phyloP scores from a whole-genome alignment of 805 yeast genomes.

The Wickerhamiella spandovensis region DNA sequence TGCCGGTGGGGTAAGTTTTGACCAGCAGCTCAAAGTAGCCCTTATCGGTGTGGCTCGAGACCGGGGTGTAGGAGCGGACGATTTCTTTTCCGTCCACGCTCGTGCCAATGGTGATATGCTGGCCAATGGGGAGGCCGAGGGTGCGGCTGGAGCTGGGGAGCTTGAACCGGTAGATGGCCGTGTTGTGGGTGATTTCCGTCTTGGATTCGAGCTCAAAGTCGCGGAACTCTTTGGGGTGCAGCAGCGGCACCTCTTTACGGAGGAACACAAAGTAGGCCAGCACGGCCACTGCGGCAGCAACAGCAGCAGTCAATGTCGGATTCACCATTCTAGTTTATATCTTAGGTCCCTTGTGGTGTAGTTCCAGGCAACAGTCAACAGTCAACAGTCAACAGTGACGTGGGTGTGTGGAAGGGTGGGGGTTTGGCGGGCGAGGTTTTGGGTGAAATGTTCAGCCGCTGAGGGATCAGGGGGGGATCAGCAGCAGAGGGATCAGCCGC shows the following conservation, averaged over 20 bases:
- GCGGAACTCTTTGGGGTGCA: conserved; percentile 51
- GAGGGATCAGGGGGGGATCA: too few relatives aligned
- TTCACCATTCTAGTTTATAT: background rate
- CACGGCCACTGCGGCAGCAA: background rate
- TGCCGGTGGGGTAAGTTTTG: conserved; percentile 74
- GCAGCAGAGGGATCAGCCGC: too few relatives aligned
- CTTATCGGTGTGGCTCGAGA: conserved; percentile 51
- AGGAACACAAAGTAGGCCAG: background rate
- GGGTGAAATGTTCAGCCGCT: too few relatives aligned
- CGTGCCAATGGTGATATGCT: conserved; percentile 75
- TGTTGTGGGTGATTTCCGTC: conserved; percentile 62
- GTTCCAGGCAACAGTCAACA: too few relatives aligned
- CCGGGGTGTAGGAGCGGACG: conserved; percentile 81
- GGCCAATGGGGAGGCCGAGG: conserved; percentile 87
- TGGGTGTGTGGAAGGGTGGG: too few relatives aligned
- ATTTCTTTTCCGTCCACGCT: conserved; percentile 65
- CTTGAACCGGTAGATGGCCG: conserved; percentile 68
- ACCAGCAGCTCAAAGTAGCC: conserved; percentile 80
- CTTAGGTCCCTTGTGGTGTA: background rate
- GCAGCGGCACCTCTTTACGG: conserved; percentile 26
- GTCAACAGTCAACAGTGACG: too few relatives aligned
- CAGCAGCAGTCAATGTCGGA: background rate
- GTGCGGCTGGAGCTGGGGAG: conserved; percentile 62
- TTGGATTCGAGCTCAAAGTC: conserved; percentile 72
- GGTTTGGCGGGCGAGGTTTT: too few relatives aligned